Evolutionary conservation across 2,329 filamentous ascomycete genomes (phyloP), one percentile per base, ranked within the genome.

Genomic region (Nannizziopsis barbatae): DNA sequence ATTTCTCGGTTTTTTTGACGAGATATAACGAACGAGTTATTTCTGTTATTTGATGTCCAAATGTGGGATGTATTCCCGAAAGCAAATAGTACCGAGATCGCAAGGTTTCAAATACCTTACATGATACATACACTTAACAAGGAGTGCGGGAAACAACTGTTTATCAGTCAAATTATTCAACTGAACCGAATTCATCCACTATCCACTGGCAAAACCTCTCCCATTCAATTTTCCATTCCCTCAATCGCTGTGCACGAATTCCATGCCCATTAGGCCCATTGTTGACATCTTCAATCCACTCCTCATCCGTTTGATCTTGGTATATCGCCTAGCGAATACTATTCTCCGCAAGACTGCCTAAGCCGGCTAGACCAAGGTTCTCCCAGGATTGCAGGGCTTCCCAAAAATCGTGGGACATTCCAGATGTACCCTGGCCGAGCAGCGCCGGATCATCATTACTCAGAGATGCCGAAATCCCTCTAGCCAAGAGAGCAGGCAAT

Each of bases 391-490:
- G 88, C 15, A 95, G 70, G 1, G 85, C 84, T 65, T 94, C 87
- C 86, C 87, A 95, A 66, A 94, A 95, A 67, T 95, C 88, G 65
- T 94, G 86, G 1, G 84, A 90, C 75, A 92, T 81, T 33, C 86
- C 87, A 20, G 81, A 83, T 5, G 76, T 79, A 50, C 85, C 85
- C 59, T 94, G 86, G 7, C 89, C 89, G 5, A 95, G 73, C 59
- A 95, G 86, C 1, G 84, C 86, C 1, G 88, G 89, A 61, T 95
- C 88, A 62, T 95, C 90, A 61, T 95, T 95, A 69, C 83, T 87
- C 8, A 98, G 76, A 9, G 83, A 80, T 58, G 88, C 90, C 4
- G 85, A 66, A 1, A 96, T 86, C 20, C 90, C 90, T 38, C 88
- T 80, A 0, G 90, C 82, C 3, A 96, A 73, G 0, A 96, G 75